phyloP scores from a whole-genome alignment of 2,329 filamentous ascomycete species.

The Epichloe elymi region DNA sequence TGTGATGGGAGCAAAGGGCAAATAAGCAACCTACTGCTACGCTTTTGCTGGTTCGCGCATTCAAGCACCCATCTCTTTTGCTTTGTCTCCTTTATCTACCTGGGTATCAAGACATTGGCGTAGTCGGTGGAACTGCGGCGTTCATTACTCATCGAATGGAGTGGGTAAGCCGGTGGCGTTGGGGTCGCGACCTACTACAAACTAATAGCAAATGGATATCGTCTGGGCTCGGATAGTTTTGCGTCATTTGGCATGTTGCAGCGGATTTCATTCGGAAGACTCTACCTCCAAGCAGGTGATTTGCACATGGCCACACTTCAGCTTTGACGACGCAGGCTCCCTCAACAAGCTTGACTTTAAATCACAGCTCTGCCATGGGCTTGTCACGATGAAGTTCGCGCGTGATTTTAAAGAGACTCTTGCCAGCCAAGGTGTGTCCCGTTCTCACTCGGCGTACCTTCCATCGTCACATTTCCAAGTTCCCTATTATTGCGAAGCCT shows the following conservation, averaged over 20 bases:
- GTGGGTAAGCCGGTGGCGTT: background rate
- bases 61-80: too few species aligned
- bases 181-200: background rate
- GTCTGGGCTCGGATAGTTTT: too few species aligned
- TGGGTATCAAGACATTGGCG: too few species aligned
- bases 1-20: too few species aligned
- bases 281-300: background rate
- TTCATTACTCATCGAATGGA: background rate
- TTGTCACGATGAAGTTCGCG: slow-evolving; percentile 65
- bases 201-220: too few species aligned
- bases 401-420: slow-evolving; percentile 62
- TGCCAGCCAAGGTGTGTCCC: slow-evolving; percentile 38
- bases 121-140: background rate
- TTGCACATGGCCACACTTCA: background rate
- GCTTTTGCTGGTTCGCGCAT: too few species aligned
- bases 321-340: background rate
- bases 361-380: background rate
- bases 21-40: too few species aligned
- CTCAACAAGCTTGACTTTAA: background rate
- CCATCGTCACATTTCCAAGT: background rate
- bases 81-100: too few species aligned
- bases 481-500: background rate
- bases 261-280: too few species aligned
- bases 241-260: too few species aligned
- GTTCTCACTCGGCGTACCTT: background rate